Percentiles rank a stretch among this genome's conserved stretches.
These are phyloP conservation scores for Scenedesmus sp. DNA, from an alignment of 163 green algal species.

Conservation along the genomic window DNA sequence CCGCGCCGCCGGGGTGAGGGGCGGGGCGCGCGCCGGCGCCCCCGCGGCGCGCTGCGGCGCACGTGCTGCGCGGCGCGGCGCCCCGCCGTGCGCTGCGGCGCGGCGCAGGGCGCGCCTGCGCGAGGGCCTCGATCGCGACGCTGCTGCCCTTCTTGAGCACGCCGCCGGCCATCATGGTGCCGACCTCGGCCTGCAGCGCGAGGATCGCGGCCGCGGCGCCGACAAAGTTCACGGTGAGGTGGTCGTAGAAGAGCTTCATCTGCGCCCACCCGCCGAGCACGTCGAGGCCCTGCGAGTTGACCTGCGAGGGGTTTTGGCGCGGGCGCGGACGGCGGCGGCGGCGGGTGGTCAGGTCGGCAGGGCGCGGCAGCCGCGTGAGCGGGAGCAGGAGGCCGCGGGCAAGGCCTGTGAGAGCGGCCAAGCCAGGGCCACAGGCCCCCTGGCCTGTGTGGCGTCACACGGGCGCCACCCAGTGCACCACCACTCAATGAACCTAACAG, in stretches of 20 bases:
- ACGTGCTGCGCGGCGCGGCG: too few relatives aligned
- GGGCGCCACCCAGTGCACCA: too few relatives aligned
- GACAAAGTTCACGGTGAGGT: constrained; percentile 45
- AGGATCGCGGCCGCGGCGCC: constrained; percentile 33
- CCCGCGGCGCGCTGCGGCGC: too few relatives aligned
- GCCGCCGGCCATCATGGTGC: constrained; percentile 29
- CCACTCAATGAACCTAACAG: too few relatives aligned
- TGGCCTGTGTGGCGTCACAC: too few relatives aligned
- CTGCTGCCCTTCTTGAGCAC: constrained; percentile 4
- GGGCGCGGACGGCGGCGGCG: too few relatives aligned
- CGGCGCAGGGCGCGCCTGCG: constrained; percentile 34
- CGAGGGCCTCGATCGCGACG: constrained; percentile 31
- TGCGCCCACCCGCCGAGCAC: constrained; percentile 36
- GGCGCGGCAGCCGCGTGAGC: too few relatives aligned
- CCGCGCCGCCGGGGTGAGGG: neutral
- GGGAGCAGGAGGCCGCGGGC: neutral
- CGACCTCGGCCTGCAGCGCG: constrained; percentile 43
- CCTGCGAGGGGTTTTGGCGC: neutral
- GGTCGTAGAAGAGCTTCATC: constrained; percentile 48
- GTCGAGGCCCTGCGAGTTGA: constrained; percentile 5
- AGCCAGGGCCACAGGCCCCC: too few relatives aligned
- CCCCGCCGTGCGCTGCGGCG: too few relatives aligned
- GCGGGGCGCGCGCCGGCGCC: too few relatives aligned
- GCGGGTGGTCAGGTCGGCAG: too few relatives aligned
- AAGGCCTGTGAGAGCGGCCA: neutral